Percentiles rank a stretch among this genome's conserved stretches.
Conservation (phyloP, 768 basidiomycete genomes). For the Podaxis pistillaris region DNA sequence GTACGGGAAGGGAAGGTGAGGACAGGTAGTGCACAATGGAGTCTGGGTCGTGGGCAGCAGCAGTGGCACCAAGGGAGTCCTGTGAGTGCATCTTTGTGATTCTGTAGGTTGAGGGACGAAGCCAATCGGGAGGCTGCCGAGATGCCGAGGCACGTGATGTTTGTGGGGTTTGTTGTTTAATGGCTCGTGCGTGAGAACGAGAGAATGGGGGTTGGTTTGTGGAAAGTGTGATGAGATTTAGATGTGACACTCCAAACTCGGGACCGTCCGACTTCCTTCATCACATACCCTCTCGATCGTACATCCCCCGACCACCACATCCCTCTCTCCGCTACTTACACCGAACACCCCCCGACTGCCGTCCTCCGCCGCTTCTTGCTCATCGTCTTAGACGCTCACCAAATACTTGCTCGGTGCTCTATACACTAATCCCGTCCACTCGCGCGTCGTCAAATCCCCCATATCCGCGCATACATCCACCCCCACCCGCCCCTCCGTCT, state of each 20-base stretch:
- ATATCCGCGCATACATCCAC: slow-evolving; percentile 19
- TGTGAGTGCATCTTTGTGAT: slow-evolving; percentile 12
- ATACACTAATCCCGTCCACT: slow-evolving; percentile 15
- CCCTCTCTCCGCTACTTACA: slow-evolving; percentile 18
- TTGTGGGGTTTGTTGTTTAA: slow-evolving; percentile 36
- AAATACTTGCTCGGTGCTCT: slow-evolving; percentile 15
- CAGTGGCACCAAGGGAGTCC: not conserved
- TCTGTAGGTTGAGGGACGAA: slow-evolving; percentile 1
- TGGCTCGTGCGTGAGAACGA: slow-evolving; percentile 49
- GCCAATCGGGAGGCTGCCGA: slow-evolving; percentile 22
- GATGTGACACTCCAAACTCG: slow-evolving; percentile 44
- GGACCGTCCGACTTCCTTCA: slow-evolving; percentile 46
- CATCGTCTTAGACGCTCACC: slow-evolving; percentile 23
- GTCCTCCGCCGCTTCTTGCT: slow-evolving; percentile 27
- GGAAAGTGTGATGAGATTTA: slow-evolving; percentile 41
- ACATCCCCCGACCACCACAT: slow-evolving; percentile 28
- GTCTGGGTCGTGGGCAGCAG: not conserved
- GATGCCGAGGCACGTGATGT: slow-evolving; percentile 34
- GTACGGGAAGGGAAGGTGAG: not conserved
- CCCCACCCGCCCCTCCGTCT: slow-evolving; percentile 15
- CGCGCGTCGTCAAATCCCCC: slow-evolving; percentile 18
- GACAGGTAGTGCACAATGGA: not conserved
- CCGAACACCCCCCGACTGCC: slow-evolving; percentile 26
- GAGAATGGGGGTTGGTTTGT: slow-evolving; percentile 24
- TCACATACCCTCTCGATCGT: slow-evolving; percentile 50